Evolutionary conservation across 2,329 filamentous ascomycete genomes (phyloP), one percentile per base, ranked within the genome.

Genomic region (Beauveria pseudobassiana): DNA sequence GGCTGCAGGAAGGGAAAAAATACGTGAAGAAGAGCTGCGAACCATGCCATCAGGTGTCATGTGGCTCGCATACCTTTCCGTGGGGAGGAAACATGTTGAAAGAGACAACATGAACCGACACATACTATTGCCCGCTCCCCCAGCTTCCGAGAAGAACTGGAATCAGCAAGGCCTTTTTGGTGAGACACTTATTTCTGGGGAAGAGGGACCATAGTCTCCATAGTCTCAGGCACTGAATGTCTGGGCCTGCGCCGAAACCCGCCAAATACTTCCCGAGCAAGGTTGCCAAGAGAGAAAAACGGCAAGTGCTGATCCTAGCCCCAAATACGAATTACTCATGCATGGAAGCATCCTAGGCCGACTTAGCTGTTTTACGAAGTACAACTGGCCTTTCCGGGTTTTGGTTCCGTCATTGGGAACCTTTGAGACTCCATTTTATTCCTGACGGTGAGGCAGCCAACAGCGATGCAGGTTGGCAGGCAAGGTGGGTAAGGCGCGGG

Each of bases 171-270:
- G 18, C n/a, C n/a, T 16, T 10, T 28, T 26, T 22, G 49, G 38
- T 54, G 55, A 58, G 45, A 58, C 55, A 58, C 43, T 58, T 38
- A 38, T 40, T 58, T 48, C 28, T 38, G 43, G 55, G 55, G 45
- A 49, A 48, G 28, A 48, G 34, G 30, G 34, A 26, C 43, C 20
- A 7, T 20, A 40, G 43, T 57, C 54, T 48, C 43, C 20, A 7
- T 20, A 40, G 43, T 57, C 54, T 48, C 54, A 57, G 54, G 43
- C 43, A 49, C 54, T 45, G n/a, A 28, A 5, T 26, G 20, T 26
- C 55, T 49, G 43, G 34, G 28, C 49, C 49, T n/a, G 16, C 20
- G 51, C 5, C 26, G 22, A 20, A 28, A 42, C 48, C 6, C 34
- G 10, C 49, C 49, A 22, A 40, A 42, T 38, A 38, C 34, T 38